Percentiles rank a stretch among this genome's conserved stretches.
Evolutionary conservation across 2,329 filamentous ascomycete species (phyloP).

Genomic region (Teratosphaeria gauchensis): DNA sequence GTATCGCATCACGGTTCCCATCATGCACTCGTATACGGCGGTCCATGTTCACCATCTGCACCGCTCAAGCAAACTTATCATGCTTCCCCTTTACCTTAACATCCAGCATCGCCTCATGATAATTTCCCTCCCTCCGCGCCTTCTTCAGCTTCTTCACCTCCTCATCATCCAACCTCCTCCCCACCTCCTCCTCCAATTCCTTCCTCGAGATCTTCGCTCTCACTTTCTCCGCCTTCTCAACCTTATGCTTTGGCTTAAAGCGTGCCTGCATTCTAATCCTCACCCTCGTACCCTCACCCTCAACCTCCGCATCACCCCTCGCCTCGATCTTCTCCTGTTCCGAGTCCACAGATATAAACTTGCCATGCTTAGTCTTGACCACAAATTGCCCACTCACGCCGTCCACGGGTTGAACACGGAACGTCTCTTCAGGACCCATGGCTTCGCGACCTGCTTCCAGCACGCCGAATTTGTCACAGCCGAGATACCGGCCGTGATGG

Average conservation of each 20-base stretch:
- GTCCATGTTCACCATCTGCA: not conserved
- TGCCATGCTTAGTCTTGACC: slow-evolving; percentile 45
- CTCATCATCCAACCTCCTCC: slow-evolving; percentile 47
- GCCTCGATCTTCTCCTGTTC: slow-evolving; percentile 47
- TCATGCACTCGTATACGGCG: no score
- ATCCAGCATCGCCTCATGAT: slow-evolving; percentile 76
- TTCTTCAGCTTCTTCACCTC: slow-evolving; percentile 77
- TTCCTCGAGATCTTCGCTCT: slow-evolving; percentile 75
- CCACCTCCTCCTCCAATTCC: slow-evolving; percentile 41
- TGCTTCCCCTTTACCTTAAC: slow-evolving; percentile 83
- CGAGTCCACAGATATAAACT: slow-evolving; percentile 52
- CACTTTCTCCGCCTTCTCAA: slow-evolving; percentile 72
- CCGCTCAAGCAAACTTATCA: slow-evolving; percentile 58
- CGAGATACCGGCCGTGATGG: slow-evolving; percentile 75
- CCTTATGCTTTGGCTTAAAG: slow-evolving; percentile 77
- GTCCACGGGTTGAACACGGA: slow-evolving; percentile 55
- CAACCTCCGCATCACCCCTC: slow-evolving; percentile 62
- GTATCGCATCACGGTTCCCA: not conserved
- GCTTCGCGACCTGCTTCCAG: slow-evolving; percentile 71
- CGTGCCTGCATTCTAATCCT: slow-evolving; percentile 88
- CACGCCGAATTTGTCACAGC: slow-evolving; percentile 73
- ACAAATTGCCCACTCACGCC: slow-evolving; percentile 37
- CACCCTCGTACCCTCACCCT: slow-evolving; percentile 61
- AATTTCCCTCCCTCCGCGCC: slow-evolving; percentile 77
- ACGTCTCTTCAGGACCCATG: slow-evolving; percentile 74